Conservation (phyloP, 345 rosid species). For the Melastoma malabathricum region DNA sequence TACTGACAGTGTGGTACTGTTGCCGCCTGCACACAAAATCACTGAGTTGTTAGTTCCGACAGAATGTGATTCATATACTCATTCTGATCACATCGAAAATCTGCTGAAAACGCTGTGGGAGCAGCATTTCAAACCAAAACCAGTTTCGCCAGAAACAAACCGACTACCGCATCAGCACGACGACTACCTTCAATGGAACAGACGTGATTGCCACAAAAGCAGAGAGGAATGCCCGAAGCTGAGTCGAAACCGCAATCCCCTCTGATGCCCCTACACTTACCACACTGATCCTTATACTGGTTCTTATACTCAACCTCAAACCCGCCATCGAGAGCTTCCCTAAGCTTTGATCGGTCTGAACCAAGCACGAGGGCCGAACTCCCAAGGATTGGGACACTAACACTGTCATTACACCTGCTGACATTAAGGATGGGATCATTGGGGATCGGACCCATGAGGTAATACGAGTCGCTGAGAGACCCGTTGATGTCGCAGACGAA, state of each 20-base stretch:
- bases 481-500: slow-evolving; percentile 14
- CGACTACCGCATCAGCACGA: too few species aligned
- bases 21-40: too few species aligned
- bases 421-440: slow-evolving; percentile 1
- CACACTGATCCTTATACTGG: slow-evolving; percentile 15
- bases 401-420: slow-evolving; percentile 6
- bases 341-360: slow-evolving; percentile 9
- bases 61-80: too few species aligned
- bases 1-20: too few species aligned
- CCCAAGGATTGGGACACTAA: slow-evolving; percentile 10
- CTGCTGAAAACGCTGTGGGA: too few species aligned
- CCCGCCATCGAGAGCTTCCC: slow-evolving; percentile 23
- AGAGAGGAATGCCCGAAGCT: slow-evolving; percentile 9
- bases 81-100: too few species aligned
- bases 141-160: not conserved
- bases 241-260: slow-evolving; percentile 28
- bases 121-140: too few species aligned
- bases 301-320: slow-evolving; percentile 14
- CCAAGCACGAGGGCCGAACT: slow-evolving; percentile 2
- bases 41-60: too few species aligned
- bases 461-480: slow-evolving; percentile 5
- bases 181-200: slow-evolving; percentile 16
- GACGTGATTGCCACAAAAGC: slow-evolving; percentile 18
- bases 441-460: slow-evolving; percentile 14
- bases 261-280: slow-evolving; percentile 6